Evolutionary conservation across 176 grass and related monocot genomes (phyloP).

Genomic region (Hyparrhenia diplandra): DNA sequence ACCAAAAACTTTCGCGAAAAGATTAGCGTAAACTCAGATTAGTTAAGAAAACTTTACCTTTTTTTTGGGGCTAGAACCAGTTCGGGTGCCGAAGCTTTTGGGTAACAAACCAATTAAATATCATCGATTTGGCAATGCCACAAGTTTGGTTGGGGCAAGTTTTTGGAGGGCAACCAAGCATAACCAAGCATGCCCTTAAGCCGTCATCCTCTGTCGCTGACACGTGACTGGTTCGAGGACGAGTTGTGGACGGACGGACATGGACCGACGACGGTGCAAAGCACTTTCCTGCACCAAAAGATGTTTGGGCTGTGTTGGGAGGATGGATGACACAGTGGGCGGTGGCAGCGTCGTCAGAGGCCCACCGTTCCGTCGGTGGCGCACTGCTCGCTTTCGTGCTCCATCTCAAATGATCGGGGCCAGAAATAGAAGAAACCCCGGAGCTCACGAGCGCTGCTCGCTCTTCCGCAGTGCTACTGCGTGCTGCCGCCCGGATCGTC

Average conservation of each 20-base stretch:
- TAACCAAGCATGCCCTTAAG: too few relatives aligned
- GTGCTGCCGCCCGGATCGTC: background rate
- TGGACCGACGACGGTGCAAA: background rate
- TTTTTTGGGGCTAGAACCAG: too few relatives aligned
- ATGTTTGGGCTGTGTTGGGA: slow-evolving; percentile 13
- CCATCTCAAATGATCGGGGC: background rate
- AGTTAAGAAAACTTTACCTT: too few relatives aligned
- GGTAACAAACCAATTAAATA: too few relatives aligned
- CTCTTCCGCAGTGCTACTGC: background rate
- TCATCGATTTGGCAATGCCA: too few relatives aligned
- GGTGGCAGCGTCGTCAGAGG: background rate
- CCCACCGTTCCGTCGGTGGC: slow-evolving; percentile 3
- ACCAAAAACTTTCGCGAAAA: too few relatives aligned
- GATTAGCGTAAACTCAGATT: too few relatives aligned
- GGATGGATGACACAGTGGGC: background rate
- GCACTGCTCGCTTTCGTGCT: background rate
- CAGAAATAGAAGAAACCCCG: background rate
- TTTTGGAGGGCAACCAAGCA: too few relatives aligned
- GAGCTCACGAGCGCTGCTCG: background rate
- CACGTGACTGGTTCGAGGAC: background rate
- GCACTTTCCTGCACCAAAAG: background rate
- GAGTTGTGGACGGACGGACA: background rate
- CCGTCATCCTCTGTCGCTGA: background rate
- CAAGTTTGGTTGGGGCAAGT: too few relatives aligned
- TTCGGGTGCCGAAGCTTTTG: too few relatives aligned